phyloP scores from a whole-genome alignment of 805 yeast species.

The Candida palmyrensis region DNA sequence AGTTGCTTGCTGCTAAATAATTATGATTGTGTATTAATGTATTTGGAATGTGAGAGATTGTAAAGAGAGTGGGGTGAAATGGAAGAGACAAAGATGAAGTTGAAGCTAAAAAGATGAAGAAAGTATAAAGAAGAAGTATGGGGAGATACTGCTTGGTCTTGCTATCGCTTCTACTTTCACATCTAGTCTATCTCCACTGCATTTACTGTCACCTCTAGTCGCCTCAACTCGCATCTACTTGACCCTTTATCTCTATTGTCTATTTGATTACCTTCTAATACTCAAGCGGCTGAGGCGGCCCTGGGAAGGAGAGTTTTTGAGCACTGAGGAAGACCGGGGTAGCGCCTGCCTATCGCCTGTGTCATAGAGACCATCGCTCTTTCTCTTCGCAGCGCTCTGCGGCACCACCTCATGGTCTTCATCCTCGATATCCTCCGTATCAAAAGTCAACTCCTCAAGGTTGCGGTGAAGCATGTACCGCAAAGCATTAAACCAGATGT shows the following conservation, averaged over 20 bases:
- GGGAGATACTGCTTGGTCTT: no score
- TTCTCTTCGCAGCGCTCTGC: not conserved
- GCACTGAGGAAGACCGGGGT: constrained; percentile 12
- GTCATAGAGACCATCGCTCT: constrained; percentile 8
- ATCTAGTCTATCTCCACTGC: no score
- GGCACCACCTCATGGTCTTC: constrained; percentile 5
- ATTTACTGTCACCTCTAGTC: no score
- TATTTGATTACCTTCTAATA: constrained; percentile 12
- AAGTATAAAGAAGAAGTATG: not conserved
- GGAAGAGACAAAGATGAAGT: not conserved
- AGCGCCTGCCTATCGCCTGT: constrained; percentile 17
- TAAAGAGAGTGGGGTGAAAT: no score
- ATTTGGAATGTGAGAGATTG: not conserved
- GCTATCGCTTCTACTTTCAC: no score
- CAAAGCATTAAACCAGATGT: constrained; percentile 84
- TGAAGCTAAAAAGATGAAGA: not conserved
- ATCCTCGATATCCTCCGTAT: constrained; percentile 14
- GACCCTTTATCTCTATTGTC: no score
- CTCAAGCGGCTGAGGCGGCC: constrained; percentile 14
- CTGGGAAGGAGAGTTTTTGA: constrained; percentile 9
- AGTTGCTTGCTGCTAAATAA: constrained; percentile 73
- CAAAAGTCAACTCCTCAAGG: constrained; percentile 51
- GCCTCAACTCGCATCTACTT: no score
- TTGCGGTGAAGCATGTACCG: constrained; percentile 67
- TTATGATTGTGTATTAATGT: constrained; percentile 1